A percentile compares a stretch with the other conserved stretches of the same genome.
Conservation (phyloP, 768 basidiomycete species). For the Paxillus ammoniavirescens region DNA sequence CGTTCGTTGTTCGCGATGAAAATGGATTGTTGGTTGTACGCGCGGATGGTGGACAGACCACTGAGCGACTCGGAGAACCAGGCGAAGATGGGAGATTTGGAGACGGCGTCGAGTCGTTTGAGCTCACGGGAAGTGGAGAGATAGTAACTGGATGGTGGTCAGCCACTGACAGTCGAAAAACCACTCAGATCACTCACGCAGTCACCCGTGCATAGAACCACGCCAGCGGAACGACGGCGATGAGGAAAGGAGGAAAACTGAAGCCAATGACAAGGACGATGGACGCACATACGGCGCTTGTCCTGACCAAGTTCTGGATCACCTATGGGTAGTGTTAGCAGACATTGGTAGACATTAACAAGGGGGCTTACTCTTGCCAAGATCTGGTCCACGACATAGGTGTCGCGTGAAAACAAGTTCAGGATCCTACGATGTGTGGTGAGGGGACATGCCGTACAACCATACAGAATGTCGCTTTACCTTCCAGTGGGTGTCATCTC, state of each 20-base stretch:
- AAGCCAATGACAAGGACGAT: conserved; percentile 72
- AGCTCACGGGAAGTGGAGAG: conserved; percentile 83
- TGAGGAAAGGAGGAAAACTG: conserved; percentile 80
- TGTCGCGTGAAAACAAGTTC: conserved; percentile 90
- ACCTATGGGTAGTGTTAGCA: conserved; percentile 32
- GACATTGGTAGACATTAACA: background rate
- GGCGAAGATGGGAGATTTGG: conserved; percentile 88
- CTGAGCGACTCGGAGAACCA: conserved; percentile 79
- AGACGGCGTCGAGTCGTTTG: conserved; percentile 85
- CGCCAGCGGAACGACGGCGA: conserved; percentile 71
- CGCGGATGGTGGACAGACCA: conserved; percentile 81
- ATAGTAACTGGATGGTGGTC: conserved; percentile 60
- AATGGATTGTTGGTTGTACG: conserved; percentile 66
- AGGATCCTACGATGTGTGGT: conserved; percentile 52
- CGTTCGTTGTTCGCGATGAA: conserved; percentile 70
- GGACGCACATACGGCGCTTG: conserved; percentile 53
- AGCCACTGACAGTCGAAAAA: background rate
- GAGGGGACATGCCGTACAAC: background rate
- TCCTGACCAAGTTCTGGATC: conserved; percentile 70
- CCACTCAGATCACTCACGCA: conserved; percentile 45
- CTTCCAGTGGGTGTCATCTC: conserved; percentile 85
- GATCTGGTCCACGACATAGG: conserved; percentile 81
- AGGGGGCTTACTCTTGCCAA: conserved; percentile 53
- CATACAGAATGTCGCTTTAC: conserved; percentile 34
- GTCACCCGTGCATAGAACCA: conserved; percentile 83